Base-by-base conservation (phyloP, 352 stramenopile genomes). In the Phytophthora constricta region DNA sequence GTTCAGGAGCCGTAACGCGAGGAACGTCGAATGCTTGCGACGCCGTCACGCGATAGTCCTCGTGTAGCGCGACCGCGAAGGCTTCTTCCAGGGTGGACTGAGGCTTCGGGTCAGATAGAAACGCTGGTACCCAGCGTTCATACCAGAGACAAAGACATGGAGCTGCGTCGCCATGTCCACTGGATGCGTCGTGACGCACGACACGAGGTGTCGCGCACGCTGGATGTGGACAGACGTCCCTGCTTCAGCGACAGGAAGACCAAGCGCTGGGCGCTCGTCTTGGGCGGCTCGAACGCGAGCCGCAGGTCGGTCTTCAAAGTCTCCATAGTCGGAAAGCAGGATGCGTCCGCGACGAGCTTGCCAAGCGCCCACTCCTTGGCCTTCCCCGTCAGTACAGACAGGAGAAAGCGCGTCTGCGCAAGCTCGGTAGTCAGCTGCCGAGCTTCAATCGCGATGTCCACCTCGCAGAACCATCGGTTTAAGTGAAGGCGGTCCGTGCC, bases 161-260 rank as follows among this genome's bases (percentile, higher is more conserved):
- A 74, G 59, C 27, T 77, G 55, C 0, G 68, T 77, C 17, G 46
- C 28, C 66, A 50, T 65, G 50, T 78, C 61, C 3, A 75, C 23
- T 1, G 65, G 55, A 37, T 37, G 31, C 7, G 31, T 13, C 31
- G 31, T 37, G 31, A 37, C 13, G 31, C 31, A 37, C 31, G 57
- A 70, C 2, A 58, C 58, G 13, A 79, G 48, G 20, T 73, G 50
- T 1, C 61, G 65, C 0, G 70, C 66, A 3, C 45, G 47, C 20
- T 73, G 58, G 17, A 68, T 71, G 39, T 63, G 14, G 43, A 41
- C 45, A 68, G 9, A 1, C 17, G 23, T 46, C 67, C 54, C 34
- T 75, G 62, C 50, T 63, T 49, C 43, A 75, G n/a, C n/a, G n/a
- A n/a, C n/a, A n/a, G n/a, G n/a, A n/a, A n/a, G 28, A 54, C 41